These are phyloP conservation scores for Talaromyces wortmannii DNA, from an alignment of 495 filamentous ascomycete genomes.

Conservation along the genomic window DNA sequence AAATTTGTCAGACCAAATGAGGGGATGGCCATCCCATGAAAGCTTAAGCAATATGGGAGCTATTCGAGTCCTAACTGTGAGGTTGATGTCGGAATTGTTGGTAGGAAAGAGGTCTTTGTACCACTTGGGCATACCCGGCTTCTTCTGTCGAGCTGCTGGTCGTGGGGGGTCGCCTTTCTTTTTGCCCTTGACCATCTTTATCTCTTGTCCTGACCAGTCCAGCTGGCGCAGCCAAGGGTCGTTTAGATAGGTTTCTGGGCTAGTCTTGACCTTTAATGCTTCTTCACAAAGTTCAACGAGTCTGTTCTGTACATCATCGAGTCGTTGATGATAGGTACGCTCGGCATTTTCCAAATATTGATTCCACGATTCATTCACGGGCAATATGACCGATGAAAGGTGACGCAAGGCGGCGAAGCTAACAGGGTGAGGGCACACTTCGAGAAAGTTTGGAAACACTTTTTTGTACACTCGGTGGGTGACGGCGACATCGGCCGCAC, in stretches of 20 bases:
- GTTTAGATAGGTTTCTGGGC: constrained; percentile 56
- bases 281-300: constrained; percentile 65
- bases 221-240: constrained; percentile 92
- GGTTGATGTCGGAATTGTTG: constrained; percentile 52
- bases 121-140: constrained; percentile 91
- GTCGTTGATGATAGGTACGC: constrained; percentile 70
- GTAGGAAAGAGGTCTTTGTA: constrained; percentile 84
- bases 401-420: constrained; percentile 93
- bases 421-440: constrained; percentile 90
- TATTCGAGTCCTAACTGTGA: constrained; percentile 85
- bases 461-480: constrained; percentile 90
- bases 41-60: constrained; percentile 80
- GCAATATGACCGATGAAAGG: constrained; percentile 85
- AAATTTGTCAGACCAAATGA: constrained; percentile 87
- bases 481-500: constrained; percentile 87
- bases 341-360: constrained; percentile 77
- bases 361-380: constrained; percentile 82
- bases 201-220: constrained; percentile 89
- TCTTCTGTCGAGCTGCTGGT: constrained; percentile 79
- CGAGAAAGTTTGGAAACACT: constrained; percentile 82
- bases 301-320: constrained; percentile 67
- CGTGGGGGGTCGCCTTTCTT: constrained; percentile 73
- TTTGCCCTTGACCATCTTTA: constrained; percentile 87
- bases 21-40: constrained; percentile 80
- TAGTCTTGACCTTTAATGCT: constrained; percentile 64